Conservation (phyloP, 768 basidiomycete genomes). For the Kwoniella sp. region DNA sequence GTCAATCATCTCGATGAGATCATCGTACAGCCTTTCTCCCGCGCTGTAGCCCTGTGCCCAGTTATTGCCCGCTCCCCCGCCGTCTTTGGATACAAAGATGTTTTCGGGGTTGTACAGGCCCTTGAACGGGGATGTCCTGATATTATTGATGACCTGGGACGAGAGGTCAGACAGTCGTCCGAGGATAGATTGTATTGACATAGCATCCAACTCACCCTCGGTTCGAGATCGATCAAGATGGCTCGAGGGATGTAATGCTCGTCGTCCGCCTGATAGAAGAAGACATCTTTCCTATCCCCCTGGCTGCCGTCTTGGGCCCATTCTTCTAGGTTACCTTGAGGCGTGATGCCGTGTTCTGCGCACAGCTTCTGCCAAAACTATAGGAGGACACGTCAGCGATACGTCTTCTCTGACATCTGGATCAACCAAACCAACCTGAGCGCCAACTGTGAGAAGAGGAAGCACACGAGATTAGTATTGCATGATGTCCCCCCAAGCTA, state of each 20-base stretch:
- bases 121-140: constrained; percentile 79
- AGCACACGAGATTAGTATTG: constrained; percentile 3
- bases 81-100: constrained; percentile 90
- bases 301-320: constrained; percentile 86
- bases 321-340: constrained; percentile 91
- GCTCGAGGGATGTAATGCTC: constrained; percentile 98
- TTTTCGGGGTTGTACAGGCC: constrained; percentile 95
- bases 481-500: background rate
- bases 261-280: constrained; percentile 99
- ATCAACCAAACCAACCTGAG: constrained; percentile 53
- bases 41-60: constrained; percentile 93
- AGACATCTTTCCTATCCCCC: constrained; percentile 90
- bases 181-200: too few relatives aligned
- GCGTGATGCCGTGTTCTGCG: constrained; percentile 95
- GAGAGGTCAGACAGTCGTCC: too few relatives aligned
- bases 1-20: constrained; percentile 98
- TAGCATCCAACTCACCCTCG: constrained; percentile 62
- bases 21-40: constrained; percentile 88
- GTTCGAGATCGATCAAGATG: constrained; percentile 88
- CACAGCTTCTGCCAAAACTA: constrained; percentile 97
- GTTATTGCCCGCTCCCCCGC: constrained; percentile 98
- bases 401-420: background rate
- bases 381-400: background rate
- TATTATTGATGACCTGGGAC: constrained; percentile 87
- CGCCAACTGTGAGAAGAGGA: constrained; percentile 64